Base-by-base conservation (phyloP, 495 filamentous ascomycete species). In the Penicillium arizonense region DNA sequence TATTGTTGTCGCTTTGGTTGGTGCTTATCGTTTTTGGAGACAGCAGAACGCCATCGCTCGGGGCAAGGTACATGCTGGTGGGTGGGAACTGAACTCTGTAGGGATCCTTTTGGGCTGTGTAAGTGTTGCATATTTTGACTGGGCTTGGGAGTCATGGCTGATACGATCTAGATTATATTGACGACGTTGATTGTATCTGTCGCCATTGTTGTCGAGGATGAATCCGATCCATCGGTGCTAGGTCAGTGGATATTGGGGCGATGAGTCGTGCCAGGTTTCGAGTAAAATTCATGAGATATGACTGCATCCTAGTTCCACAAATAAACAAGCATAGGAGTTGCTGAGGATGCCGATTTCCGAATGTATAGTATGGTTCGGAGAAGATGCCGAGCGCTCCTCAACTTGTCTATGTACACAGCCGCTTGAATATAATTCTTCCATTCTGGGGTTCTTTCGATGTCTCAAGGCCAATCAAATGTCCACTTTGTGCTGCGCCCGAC, bases 21-120 rank as follows among this genome's bases (percentile, higher is more conserved):
- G 88, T 5, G 78, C 80, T 16, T 77, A 77, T 62, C 77, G 87
- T 28, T 87, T 85, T 65, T 93, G 83, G 82, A 78, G 81, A 42
- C 82, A 85, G 58, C 87, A 91, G 68, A 75, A 74, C 64, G 85
- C 84, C 1, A 80, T 91, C 28, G 70, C 84, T 16, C 57, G 78
- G 51, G 88, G 87, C 9, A 85, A 82, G 53, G 74, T 83, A 3
- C 73, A 86, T 63, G 76, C 79, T 20, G 85, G 87, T 8, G 87
- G 87, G 0, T 86, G 82, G 76, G 89, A 91, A 62, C 54, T 90
- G 21, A 68, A 79, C 55, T 63, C 65, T 6, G 73, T 89, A 33
- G 78, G 75, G 21, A 46, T 77, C 12, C 57, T 77, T 35, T 63
- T 81, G 24, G 67, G 77, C 34, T 23, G 71, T 45, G 82, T 87